Conservation (phyloP, 1,139 yeast genomes). For the Taphrina populina region DNA sequence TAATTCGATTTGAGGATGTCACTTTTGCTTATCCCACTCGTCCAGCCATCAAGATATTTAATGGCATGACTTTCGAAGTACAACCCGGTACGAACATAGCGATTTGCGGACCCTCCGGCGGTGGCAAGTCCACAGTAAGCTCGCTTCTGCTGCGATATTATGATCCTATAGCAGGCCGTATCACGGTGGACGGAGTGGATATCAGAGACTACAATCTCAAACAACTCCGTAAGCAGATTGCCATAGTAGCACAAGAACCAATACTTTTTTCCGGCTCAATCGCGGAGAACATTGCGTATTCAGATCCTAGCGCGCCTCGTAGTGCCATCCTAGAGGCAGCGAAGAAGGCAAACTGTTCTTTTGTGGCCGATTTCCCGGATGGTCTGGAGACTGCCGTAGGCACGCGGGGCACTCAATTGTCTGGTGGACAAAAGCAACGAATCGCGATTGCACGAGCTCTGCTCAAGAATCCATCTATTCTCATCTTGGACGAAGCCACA, state of each 20-base stretch:
- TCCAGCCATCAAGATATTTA: conserved; percentile 68
- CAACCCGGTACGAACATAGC: conserved; percentile 85
- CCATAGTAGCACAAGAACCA: conserved; percentile 94
- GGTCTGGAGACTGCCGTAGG: conserved; percentile 84
- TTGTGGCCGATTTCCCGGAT: conserved; percentile 60
- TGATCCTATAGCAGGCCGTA: conserved; percentile 67
- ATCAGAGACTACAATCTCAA: conserved; percentile 69
- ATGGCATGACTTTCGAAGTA: conserved; percentile 62
- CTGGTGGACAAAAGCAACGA: conserved; percentile 87
- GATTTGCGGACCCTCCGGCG: conserved; percentile 93
- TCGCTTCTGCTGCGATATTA: conserved; percentile 77
- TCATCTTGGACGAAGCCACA: conserved; percentile 69
- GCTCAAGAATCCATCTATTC: conserved; percentile 67
- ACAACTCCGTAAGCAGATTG: conserved; percentile 67
- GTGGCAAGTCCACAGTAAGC: conserved; percentile 83
- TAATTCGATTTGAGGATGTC: conserved; percentile 64
- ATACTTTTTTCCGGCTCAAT: conserved; percentile 87
- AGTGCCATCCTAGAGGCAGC: conserved; percentile 73
- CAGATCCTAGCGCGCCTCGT: conserved; percentile 57
- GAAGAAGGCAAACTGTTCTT: conserved; percentile 73
- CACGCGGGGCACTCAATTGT: conserved; percentile 73
- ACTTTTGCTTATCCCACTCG: conserved; percentile 84
- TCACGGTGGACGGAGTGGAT: conserved; percentile 68
- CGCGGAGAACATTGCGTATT: conserved; percentile 80
- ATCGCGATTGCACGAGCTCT: conserved; percentile 80